Conservation (phyloP, 441 rosid species). For the Populus hybrid region DNA sequence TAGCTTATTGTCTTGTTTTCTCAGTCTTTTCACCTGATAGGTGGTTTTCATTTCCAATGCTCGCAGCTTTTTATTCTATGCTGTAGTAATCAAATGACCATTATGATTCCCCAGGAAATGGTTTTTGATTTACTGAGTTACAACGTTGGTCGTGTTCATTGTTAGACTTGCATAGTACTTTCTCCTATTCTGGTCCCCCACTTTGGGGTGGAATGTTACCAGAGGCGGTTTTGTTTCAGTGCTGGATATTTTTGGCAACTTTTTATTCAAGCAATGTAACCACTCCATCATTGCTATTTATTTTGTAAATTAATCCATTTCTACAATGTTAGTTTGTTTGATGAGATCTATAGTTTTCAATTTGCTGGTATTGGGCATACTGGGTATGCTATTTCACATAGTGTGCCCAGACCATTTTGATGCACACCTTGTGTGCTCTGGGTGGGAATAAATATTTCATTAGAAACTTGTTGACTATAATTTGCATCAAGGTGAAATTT, state of each 20-base stretch:
- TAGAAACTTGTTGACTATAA: neutral
- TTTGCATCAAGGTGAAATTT: conserved; percentile 18
- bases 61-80: neutral
- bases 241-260: neutral
- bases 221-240: neutral
- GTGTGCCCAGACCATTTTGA: neutral
- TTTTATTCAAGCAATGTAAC: neutral
- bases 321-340: neutral
- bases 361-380: neutral
- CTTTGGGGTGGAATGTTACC: neutral
- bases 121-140: neutral
- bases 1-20: neutral
- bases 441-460: neutral
- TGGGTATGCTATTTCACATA: neutral
- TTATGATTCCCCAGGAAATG: neutral
- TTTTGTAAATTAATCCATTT: neutral
- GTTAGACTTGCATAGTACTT: neutral
- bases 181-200: neutral
- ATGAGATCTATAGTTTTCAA: neutral
- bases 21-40: neutral
- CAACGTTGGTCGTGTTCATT: neutral
- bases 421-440: neutral
- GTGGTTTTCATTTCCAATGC: neutral
- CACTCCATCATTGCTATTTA: too few relatives aligned
- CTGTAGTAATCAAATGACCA: neutral